These are phyloP conservation scores for Citrullus colocynthis DNA, from an alignment of 306 rosid species.

Conservation along the genomic window DNA sequence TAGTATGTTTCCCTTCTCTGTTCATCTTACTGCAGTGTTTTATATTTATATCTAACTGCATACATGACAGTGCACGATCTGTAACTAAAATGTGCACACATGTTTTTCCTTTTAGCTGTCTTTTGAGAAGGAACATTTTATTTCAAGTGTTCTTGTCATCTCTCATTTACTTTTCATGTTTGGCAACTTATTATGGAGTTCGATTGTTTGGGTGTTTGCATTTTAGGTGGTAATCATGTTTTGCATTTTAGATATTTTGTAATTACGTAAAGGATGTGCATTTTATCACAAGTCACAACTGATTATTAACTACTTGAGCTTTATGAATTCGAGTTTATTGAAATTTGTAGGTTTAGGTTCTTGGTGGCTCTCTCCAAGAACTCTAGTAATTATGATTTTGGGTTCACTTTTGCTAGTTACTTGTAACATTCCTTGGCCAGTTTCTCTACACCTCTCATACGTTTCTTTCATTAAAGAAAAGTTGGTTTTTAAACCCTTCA, in stretches of 20 bases:
- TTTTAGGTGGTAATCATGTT: background rate
- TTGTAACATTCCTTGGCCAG: background rate
- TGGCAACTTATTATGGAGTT: background rate
- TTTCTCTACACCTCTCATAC: background rate
- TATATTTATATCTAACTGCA: background rate
- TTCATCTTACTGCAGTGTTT: background rate
- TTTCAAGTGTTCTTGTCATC: background rate
- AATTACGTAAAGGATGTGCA: background rate
- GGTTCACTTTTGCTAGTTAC: background rate
- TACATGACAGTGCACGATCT: background rate
- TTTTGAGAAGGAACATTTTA: background rate
- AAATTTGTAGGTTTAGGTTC: background rate
- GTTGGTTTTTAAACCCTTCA: background rate
- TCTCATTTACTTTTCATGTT: background rate
- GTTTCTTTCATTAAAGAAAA: background rate
- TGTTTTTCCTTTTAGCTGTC: background rate
- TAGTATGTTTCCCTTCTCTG: background rate
- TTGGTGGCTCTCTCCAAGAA: background rate
- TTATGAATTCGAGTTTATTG: background rate
- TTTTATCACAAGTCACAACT: background rate
- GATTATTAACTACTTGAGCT: background rate
- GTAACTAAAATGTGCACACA: background rate
- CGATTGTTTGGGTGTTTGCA: background rate
- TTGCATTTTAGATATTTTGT: background rate
- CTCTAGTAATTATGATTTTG: background rate